Evolutionary conservation across 2,329 filamentous ascomycete genomes (phyloP).

Genomic region (Penicillium decumbens): DNA sequence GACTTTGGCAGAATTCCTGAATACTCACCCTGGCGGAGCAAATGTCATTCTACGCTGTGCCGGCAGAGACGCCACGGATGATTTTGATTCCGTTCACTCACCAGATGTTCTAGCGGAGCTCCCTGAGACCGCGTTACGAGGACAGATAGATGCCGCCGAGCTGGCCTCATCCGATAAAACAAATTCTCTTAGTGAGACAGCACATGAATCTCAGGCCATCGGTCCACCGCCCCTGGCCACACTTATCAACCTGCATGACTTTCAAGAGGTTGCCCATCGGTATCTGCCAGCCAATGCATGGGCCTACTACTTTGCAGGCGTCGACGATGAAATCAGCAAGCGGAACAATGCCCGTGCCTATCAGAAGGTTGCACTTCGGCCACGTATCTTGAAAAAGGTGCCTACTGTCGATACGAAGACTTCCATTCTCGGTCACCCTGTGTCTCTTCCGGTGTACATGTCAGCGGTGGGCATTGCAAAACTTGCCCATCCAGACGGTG

Average conservation of each 20-base stretch:
- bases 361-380: slow-evolving; percentile 46
- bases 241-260: slow-evolving; percentile 38
- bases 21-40: slow-evolving; percentile 33
- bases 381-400: slow-evolving; percentile 44
- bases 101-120: slow-evolving; percentile 29
- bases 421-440: slow-evolving; percentile 29
- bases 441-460: slow-evolving; percentile 40
- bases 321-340: slow-evolving; percentile 49
- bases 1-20: slow-evolving; percentile 26
- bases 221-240: slow-evolving; percentile 26
- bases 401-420: slow-evolving; percentile 35
- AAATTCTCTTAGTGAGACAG: background rate
- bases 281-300: slow-evolving; percentile 31
- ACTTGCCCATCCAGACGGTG: slow-evolving; percentile 43
- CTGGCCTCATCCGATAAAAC: background rate
- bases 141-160: slow-evolving; percentile 21
- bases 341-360: slow-evolving; percentile 43
- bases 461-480: slow-evolving; percentile 43
- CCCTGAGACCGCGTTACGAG: slow-evolving; percentile 22
- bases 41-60: slow-evolving; percentile 33
- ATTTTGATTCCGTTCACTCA: slow-evolving; percentile 35
- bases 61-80: slow-evolving; percentile 34
- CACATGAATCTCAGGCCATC: background rate
- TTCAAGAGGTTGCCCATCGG: slow-evolving; percentile 34
- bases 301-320: slow-evolving; percentile 48